These are phyloP conservation scores for Didymella pinodella DNA, from an alignment of 2,329 filamentous ascomycete genomes.

Conservation along the genomic window DNA sequence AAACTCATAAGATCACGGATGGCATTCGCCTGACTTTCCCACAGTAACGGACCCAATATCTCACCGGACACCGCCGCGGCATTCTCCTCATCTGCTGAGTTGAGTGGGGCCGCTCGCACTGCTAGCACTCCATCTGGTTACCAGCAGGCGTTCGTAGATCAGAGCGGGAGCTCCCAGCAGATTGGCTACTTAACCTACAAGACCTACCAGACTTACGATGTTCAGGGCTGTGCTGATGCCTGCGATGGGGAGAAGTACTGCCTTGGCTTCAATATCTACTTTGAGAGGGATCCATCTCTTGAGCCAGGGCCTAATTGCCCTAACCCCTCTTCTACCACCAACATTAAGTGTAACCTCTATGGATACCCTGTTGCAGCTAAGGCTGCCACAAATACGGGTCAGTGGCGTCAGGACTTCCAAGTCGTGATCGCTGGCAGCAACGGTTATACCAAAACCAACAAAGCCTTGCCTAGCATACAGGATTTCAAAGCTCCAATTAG, in stretches of 20 bases:
- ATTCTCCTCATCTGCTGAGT: no score
- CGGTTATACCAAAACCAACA: slow-evolving; percentile 6
- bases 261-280: not conserved
- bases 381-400: slow-evolving; percentile 10
- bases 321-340: slow-evolving; percentile 4
- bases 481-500: slow-evolving; percentile 1
- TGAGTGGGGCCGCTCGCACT: not conserved
- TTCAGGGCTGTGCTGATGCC: not conserved
- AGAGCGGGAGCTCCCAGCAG: not conserved
- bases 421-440: slow-evolving; percentile 12
- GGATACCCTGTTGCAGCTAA: slow-evolving; percentile 3
- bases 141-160: not conserved
- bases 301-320: not conserved
- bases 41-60: no score
- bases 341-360: slow-evolving; percentile 12
- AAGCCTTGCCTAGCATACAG: not conserved
- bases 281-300: slow-evolving; percentile 8
- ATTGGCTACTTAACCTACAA: not conserved
- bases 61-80: no score
- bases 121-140: not conserved
- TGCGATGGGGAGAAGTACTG: slow-evolving; percentile 1
- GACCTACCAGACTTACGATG: not conserved
- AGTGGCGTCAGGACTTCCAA: slow-evolving; percentile 10
- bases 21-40: no score
- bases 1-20: no score